phyloP scores from a whole-genome alignment of 2,329 filamentous ascomycete genomes.

The Clonostachys byssicola region DNA sequence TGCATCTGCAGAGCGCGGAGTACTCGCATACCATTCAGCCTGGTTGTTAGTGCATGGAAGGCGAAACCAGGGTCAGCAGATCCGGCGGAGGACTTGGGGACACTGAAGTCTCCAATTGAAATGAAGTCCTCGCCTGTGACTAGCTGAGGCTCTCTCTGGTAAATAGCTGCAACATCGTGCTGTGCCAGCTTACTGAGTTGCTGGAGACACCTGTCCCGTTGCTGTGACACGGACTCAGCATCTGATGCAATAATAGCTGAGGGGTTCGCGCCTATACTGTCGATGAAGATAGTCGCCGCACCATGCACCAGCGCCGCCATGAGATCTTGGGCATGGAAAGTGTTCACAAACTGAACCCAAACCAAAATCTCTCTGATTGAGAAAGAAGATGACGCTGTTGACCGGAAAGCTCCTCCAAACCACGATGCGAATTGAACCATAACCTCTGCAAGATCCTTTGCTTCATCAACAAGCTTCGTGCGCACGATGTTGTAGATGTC shows the following conservation, averaged over 20 bases:
- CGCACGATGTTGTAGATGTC: conserved; percentile 86
- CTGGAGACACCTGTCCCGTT: conserved; percentile 68
- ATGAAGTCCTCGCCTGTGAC: conserved; percentile 45
- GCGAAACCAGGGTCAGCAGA: conserved; percentile 39
- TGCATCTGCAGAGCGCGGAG: conserved; percentile 81
- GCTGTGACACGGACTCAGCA: conserved; percentile 62
- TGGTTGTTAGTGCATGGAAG: conserved; percentile 85
- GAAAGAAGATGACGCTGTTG: conserved; percentile 69
- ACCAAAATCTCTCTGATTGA: conserved; percentile 90
- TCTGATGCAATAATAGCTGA: conserved; percentile 78
- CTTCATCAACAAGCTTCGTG: conserved; percentile 61
- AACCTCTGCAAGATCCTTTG: conserved; percentile 54
- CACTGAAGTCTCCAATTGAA: conserved; percentile 70
- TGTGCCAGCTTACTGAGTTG: conserved; percentile 66
- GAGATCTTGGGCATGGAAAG: conserved; percentile 41
- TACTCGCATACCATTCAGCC: conserved; percentile 85
- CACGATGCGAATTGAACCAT: conserved; percentile 89
- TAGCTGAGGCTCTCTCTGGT: conserved; percentile 60
- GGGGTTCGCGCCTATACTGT: conserved; percentile 92
- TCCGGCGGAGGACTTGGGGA: conserved; percentile 45
- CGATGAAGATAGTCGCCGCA: conserved; percentile 91
- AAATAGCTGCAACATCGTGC: conserved; percentile 58
- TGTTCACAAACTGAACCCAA: conserved; percentile 92
- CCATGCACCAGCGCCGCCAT: conserved; percentile 65
- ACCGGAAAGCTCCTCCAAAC: conserved; percentile 82